Conservation (phyloP, 1,139 yeast species). For the Hyphopichia khmerensis region DNA sequence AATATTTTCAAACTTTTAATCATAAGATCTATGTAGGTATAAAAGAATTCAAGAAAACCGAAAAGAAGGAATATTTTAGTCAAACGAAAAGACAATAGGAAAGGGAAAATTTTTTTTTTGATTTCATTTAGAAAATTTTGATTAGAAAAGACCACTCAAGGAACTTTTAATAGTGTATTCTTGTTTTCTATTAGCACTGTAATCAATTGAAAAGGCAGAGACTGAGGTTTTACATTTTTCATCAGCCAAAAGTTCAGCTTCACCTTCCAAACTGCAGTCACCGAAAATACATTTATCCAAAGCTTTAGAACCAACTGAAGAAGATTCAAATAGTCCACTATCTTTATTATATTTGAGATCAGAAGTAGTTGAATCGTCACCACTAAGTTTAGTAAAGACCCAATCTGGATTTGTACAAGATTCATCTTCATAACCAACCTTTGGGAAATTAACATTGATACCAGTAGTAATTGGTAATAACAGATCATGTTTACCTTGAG, state of each 20-base stretch:
- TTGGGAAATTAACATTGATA: constrained; percentile 42
- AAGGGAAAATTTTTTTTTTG: too few species aligned
- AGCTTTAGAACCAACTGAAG: constrained; percentile 8
- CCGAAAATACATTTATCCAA: constrained; percentile 16
- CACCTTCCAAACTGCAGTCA: constrained; percentile 37
- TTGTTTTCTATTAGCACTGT: constrained; percentile 30
- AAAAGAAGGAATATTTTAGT: too few species aligned
- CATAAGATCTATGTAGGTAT: too few species aligned
- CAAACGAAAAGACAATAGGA: neutral
- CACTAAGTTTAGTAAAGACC: constrained; percentile 38
- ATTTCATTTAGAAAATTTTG: too few species aligned
- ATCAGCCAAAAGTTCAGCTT: constrained; percentile 20
- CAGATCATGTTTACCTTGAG: constrained; percentile 28
- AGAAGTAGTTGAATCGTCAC: constrained; percentile 28
- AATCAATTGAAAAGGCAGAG: constrained; percentile 41
- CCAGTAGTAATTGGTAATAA: constrained; percentile 43
- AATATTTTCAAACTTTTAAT: too few species aligned
- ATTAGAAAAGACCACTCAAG: constrained; percentile 3
- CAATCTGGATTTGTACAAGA: constrained; percentile 34
- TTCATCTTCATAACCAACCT: constrained; percentile 34
- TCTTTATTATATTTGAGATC: constrained; percentile 32
- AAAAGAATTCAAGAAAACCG: too few species aligned
- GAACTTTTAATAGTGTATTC: neutral
- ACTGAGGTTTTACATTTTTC: constrained; percentile 34
- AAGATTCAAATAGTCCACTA: constrained; percentile 18